Evolutionary conservation across 352 stramenopile genomes (phyloP), one percentile per base, ranked within the genome.

Genomic region (Phytophthora meadii): DNA sequence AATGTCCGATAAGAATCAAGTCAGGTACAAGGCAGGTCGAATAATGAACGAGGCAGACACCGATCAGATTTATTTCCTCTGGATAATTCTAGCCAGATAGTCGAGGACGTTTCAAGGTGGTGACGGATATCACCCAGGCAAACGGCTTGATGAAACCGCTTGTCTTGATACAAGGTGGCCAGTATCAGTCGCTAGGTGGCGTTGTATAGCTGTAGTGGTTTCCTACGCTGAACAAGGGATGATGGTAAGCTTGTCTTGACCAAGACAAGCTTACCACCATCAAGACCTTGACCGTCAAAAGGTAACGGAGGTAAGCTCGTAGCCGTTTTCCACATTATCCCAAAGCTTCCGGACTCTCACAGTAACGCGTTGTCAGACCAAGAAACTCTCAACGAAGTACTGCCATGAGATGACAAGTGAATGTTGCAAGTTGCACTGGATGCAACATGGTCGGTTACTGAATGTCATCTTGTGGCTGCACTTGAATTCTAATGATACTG

Each of bases 1-100:
- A 17, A 22, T 17, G 15, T 14, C 25, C 24, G 54, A 59, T 49
- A 70, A 70, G 54, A 44, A 41, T 9, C 3, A 51, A 36, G n/a
- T 36, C 52, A n/a, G 22, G 28, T 5, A 36, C 8, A 10, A 55
- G 55, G 48, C 41, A 52, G 45, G 12, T 48, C 11, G 55, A 17
- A 61, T 61, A 61, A 61, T 70, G 48, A 70, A n/a, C 40, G 62
- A 65, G 41, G 61, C 39, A 49, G 12, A 54, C 36, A 49, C 39
- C 6, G 32, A 22, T n/a, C 46, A 68, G 45, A 58, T 53, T 32
- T 58, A 42, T 47, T 55, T 59, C 54, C 54, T 69, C 46, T 11
- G 11, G 41, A 46, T 69, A 68, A 64, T 53, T 69, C 54, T 45
- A 56, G 27, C n/a, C 41, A 66, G 22, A 63, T 40, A 25, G 42